phyloP scores from a whole-genome alignment of 73 alveolate genomes.

The Paramecium pentaurelia region DNA sequence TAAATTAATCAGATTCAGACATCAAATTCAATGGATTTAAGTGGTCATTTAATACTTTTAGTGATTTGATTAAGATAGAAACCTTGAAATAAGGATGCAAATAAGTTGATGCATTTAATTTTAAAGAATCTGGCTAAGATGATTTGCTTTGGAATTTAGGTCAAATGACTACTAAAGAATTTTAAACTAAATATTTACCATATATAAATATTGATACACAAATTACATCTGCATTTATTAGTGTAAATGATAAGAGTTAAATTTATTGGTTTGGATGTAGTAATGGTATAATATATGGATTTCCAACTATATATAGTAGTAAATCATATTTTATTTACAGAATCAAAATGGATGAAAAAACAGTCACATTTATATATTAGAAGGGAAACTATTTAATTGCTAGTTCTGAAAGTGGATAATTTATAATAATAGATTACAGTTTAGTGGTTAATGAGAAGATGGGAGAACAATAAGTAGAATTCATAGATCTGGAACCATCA shows the following conservation, averaged over 20 bases:
- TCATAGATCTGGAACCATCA: not conserved
- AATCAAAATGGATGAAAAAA: not conserved
- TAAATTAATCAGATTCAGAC: not conserved
- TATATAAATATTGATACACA: not conserved
- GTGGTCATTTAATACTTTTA: not conserved
- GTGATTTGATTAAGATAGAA: not conserved
- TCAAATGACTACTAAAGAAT: not conserved
- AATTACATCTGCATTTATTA: not conserved
- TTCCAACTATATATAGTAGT: not conserved
- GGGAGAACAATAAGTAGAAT: not conserved
- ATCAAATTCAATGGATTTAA: not conserved
- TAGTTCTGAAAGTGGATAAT: not conserved
- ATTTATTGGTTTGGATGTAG: constrained; percentile 16
- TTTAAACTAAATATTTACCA: not conserved
- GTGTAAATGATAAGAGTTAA: not conserved
- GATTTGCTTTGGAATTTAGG: not conserved
- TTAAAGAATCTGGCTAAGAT: not conserved
- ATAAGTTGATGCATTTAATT: not conserved
- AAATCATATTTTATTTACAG: not conserved
- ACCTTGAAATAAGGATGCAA: not conserved
- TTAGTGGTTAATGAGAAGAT: not conserved
- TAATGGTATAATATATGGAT: constrained; percentile 1
- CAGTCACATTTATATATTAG: not conserved
- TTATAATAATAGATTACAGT: not conserved
- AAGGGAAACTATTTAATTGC: not conserved